Percentiles rank a stretch among this genome's conserved stretches.
phyloP scores from a whole-genome alignment of 805 yeast genomes.

The Ogataea pini region DNA sequence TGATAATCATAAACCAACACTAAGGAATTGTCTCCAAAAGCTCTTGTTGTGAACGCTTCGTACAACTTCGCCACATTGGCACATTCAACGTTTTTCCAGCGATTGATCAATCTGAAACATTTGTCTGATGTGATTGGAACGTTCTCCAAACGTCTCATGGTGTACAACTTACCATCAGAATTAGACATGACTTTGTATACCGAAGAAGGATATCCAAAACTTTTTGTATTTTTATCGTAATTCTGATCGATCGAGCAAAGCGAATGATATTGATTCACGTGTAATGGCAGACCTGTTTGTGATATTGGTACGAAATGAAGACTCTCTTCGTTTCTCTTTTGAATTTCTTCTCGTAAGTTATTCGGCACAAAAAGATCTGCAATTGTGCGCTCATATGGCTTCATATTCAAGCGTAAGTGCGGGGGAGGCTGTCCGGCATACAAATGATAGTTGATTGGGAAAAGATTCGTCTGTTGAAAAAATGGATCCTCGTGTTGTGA shows the following conservation, averaged over 20 bases:
- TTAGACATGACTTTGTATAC: slow-evolving; percentile 81
- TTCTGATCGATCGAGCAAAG: slow-evolving; percentile 75
- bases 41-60: slow-evolving; percentile 85
- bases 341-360: slow-evolving; percentile 68
- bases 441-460: slow-evolving; percentile 75
- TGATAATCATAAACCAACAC: slow-evolving; percentile 81
- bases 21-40: slow-evolving; percentile 79
- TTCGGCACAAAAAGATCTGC: slow-evolving; percentile 71
- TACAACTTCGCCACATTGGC: slow-evolving; percentile 66
- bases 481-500: slow-evolving; percentile 28
- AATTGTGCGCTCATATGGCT: slow-evolving; percentile 70
- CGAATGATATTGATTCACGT: slow-evolving; percentile 81
- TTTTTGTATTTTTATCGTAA: slow-evolving; percentile 38
- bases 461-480: slow-evolving; percentile 39
- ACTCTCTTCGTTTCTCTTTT: slow-evolving; percentile 76
- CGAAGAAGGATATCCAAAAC: slow-evolving; percentile 58
- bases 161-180: slow-evolving; percentile 73
- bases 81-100: slow-evolving; percentile 60
- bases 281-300: slow-evolving; percentile 64
- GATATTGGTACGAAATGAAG: slow-evolving; percentile 55
- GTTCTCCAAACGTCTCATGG: slow-evolving; percentile 71
- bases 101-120: slow-evolving; percentile 59
- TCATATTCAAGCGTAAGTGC: slow-evolving; percentile 56
- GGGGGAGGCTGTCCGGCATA: slow-evolving; percentile 92
- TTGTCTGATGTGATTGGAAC: slow-evolving; percentile 55